These are phyloP conservation scores for Suillus weaverae DNA, from an alignment of 768 basidiomycete species.

Conservation along the genomic window DNA sequence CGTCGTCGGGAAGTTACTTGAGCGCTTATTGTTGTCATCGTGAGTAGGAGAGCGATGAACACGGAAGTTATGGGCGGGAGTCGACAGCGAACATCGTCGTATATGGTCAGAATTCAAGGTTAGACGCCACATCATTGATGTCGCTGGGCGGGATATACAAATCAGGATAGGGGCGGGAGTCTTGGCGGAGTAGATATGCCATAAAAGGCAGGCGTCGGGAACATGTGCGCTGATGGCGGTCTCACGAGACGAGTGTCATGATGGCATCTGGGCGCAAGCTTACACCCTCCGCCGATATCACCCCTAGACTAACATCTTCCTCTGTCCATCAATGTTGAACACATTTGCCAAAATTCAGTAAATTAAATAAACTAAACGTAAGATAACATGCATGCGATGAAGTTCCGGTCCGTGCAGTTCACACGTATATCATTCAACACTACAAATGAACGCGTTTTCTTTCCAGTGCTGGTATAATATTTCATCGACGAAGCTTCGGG, in stretches of 20 bases:
- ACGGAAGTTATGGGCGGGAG: conserved; percentile 24
- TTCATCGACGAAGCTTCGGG: conserved; percentile 91
- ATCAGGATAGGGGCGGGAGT: conserved; percentile 17
- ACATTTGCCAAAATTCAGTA: neutral
- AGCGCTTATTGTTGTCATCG: conserved; percentile 4
- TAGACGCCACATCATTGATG: conserved; percentile 11
- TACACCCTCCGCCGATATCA: neutral
- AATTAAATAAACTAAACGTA: neutral
- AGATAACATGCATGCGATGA: neutral
- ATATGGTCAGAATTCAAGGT: conserved; percentile 16
- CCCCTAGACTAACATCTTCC: neutral
- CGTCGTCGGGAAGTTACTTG: conserved; percentile 24
- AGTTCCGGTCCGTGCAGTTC: neutral
- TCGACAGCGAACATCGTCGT: conserved; percentile 22
- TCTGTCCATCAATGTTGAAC: neutral
- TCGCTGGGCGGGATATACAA: conserved; percentile 18
- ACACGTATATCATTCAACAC: neutral
- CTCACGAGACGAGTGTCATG: conserved; percentile 11
- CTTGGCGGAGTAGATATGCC: conserved; percentile 18
- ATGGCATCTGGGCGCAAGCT: neutral
- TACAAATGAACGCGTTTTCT: conserved; percentile 83
- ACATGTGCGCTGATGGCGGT: conserved; percentile 20
- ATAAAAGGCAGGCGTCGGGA: conserved; percentile 22
- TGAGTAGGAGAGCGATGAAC: conserved; percentile 12
- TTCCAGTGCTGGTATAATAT: conserved; percentile 50